Base-by-base conservation (phyloP, 2,329 filamentous ascomycete genomes). In the Ascocoryne sarcoides region DNA sequence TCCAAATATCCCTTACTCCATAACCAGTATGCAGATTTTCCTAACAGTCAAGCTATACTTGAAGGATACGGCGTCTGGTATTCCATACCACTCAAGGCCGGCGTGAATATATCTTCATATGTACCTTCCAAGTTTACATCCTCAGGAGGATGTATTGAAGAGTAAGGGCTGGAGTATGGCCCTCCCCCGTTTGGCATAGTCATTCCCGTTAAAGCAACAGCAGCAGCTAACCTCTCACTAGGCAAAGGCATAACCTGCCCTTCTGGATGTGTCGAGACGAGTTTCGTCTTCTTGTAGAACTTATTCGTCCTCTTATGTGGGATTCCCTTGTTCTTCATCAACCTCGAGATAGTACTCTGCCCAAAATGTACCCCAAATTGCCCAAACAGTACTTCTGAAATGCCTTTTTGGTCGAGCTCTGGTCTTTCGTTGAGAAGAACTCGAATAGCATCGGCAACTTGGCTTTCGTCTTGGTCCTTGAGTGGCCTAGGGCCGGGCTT, bases 221-320 rank as follows among this genome's bases (percentile, higher is more conserved):
- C 12, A 7, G 23, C 23, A 26, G 32, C 41, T 21, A 36, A 17
- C 20, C 19, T 32, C 18, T 33, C 33, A 20, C 14, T 26, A 9
- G 16, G 16, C 23, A 36, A 23, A 19, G 41, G 37, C 41, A 43
- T 43, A 18, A 41, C 21, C 8, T 31, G 10, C 9, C 36, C 39
- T n/a, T 33, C 36, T n/a, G 39, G 32, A 30, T 42, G 28, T n/a
- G 33, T 36, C 5, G 32, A 26, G 15, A 42, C 34, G 8, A 45
- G 9, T 21, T 40, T 42, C n/a, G 44, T 32, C 31, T 32, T 45
- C 37, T 41, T 39, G 19, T 36, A 40, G 4, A 40, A 17, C 41
- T 32, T 37, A 35, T 46, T 49, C 26, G 31, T 44, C 10, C 33
- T 28, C 35, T 48, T 50, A 43, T 45, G 42, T 20, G 43, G 45